Conservation (phyloP, 257 asterid species). For the Petrea volubilis region DNA sequence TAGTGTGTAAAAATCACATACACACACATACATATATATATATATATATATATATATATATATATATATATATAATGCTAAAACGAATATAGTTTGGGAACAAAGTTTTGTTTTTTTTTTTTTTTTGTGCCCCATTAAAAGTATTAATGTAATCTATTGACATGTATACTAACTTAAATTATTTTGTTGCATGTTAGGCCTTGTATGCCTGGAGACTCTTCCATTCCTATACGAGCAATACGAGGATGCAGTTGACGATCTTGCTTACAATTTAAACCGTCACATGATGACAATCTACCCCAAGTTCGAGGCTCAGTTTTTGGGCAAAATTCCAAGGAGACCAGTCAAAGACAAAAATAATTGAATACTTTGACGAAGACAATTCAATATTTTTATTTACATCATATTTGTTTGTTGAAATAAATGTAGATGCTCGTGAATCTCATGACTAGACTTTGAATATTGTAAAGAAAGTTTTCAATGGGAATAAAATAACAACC, state of each 20-base stretch:
- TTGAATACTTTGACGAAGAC: background rate
- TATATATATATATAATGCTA: no score
- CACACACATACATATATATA: no score
- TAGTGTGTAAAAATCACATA: no score
- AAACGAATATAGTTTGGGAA: no score
- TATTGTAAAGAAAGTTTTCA: no score
- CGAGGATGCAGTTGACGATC: conserved; percentile 53
- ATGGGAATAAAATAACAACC: no score
- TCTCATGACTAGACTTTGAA: no score
- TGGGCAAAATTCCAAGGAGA: conserved; percentile 48
- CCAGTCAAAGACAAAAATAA: conserved; percentile 30
- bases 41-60: no score
- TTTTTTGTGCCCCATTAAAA: no score
- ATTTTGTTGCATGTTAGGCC: conserved; percentile 32
- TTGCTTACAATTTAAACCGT: conserved; percentile 31
- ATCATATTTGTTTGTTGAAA: background rate
- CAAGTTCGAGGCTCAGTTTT: conserved; percentile 40
- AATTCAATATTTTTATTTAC: no score
- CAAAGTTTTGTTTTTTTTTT: no score
- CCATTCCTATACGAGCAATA: conserved; percentile 51
- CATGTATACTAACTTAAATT: background rate
- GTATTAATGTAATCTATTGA: background rate
- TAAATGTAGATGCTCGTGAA: background rate
- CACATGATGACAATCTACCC: conserved; percentile 29
- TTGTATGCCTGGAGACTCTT: conserved; percentile 50